These are phyloP conservation scores for Zalaria obscura DNA, from an alignment of 2,329 filamentous ascomycete genomes.

Conservation along the genomic window DNA sequence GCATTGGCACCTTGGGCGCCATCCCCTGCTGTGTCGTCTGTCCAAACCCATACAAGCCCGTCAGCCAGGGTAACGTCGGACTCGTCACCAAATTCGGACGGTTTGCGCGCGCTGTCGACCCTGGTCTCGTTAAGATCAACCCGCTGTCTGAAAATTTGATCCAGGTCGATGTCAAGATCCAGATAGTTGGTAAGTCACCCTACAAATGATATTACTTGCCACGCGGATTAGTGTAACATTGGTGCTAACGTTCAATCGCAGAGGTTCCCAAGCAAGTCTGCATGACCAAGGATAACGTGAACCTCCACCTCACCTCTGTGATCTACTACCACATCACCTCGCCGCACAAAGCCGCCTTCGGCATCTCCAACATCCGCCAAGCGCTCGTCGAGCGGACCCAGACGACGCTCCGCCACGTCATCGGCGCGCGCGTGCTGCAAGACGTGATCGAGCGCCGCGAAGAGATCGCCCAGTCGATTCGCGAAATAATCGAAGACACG, in stretches of 20 bases:
- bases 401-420: conserved; percentile 91
- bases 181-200: conserved; percentile 55
- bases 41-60: conserved; percentile 91
- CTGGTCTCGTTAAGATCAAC: conserved; percentile 94
- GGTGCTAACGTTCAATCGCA: conserved; percentile 7
- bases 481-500: conserved; percentile 95
- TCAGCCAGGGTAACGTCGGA: conserved; percentile 85
- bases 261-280: conserved; percentile 93
- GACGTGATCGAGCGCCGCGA: conserved; percentile 97
- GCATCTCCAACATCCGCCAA: conserved; percentile 85
- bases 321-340: conserved; percentile 98
- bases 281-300: conserved; percentile 99
- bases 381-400: conserved; percentile 97
- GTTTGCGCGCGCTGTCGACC: conserved; percentile 92
- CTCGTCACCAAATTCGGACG: conserved; percentile 90
- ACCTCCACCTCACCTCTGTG: conserved; percentile 81
- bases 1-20: conserved; percentile 67
- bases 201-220: not conserved
- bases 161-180: conserved; percentile 97
- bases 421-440: conserved; percentile 87
- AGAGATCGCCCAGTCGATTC: conserved; percentile 87
- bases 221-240: not conserved
- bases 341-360: conserved; percentile 93
- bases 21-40: conserved; percentile 84
- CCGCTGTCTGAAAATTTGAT: conserved; percentile 80